Base-by-base conservation (phyloP, 805 yeast species). In the Hyphopichia homilentoma region DNA sequence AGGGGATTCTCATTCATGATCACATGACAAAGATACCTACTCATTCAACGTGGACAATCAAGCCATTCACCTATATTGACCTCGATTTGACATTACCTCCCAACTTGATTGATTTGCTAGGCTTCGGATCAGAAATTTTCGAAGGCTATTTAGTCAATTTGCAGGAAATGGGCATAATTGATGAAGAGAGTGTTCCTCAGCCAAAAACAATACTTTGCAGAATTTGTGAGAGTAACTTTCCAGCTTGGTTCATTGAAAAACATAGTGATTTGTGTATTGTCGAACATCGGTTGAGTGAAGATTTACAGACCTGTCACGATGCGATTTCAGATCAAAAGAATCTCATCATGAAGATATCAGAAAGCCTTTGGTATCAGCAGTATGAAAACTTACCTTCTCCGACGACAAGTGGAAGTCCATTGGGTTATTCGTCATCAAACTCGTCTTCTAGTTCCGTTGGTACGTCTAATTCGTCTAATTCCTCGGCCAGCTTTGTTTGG, bases 241-340 rank as follows among this genome's bases (percentile, higher is more conserved):
- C 95, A 4, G 84, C 88, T 4, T 93, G 98, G 98, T 93, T 95
- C 83, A 67, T 93, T 24, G 98, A 90, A 47, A 73, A 81, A 30
- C 99, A 93, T 58, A 81, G 90, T 1, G 93, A 88, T 49, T 62
- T 84, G 29, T 93, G 99, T 48, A 67, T 84, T 18, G 74, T 85
- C 21, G 97, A 89, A 54, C 95, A 88, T 58, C 74, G 79, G 47
- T 75, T 84, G 7, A 88, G 81, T 48, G 88, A 87, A 44, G 79
- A 80, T 21, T 77, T 90, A 7, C 85, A 83, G 48, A 45, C 69
- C 21, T 65, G 79, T 28, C 96, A 90, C 43, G 97, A 93, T 44
- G 67, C 71, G 13, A 63, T 90, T 3, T 59, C 73, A 3, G 96
- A 89, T 33, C 96, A 86, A 34, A 68, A 73, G 16, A 70, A 68